Evolutionary conservation across 169 alveolate genomes (phyloP).

Genomic region (Sarcocystis neurona): DNA sequence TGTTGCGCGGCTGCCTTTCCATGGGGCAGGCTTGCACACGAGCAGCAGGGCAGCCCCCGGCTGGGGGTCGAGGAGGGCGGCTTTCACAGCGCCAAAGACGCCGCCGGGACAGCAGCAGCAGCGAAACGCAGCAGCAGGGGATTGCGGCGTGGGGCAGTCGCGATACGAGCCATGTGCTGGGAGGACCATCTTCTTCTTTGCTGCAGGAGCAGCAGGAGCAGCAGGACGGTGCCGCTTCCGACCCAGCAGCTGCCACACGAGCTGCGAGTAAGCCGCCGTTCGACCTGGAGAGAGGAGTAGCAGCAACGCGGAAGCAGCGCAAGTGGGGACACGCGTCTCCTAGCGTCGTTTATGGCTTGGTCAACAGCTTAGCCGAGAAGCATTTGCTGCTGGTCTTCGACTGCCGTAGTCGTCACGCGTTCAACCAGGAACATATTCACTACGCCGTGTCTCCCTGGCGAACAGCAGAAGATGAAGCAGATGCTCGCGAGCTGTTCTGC

Average conservation of each 20-base stretch:
- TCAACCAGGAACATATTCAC: background rate
- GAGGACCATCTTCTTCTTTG: background rate
- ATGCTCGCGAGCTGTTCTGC: background rate
- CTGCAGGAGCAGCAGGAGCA: background rate
- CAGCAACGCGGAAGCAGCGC: background rate
- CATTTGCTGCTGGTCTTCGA: conserved; percentile 1
- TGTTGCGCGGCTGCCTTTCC: no score
- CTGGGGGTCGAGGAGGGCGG: no score
- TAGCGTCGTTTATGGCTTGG: background rate
- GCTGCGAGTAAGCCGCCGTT: background rate
- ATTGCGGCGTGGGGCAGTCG: background rate
- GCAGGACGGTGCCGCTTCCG: background rate
- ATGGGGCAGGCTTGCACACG: no score
- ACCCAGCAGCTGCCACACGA: background rate
- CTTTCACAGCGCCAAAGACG: background rate
- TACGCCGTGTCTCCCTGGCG: conserved; percentile 26
- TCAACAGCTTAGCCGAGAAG: background rate
- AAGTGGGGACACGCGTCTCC: conserved; percentile 1
- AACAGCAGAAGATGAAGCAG: background rate
- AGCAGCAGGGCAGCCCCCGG: no score
- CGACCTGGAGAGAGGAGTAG: background rate
- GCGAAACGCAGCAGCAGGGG: background rate
- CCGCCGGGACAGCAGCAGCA: background rate
- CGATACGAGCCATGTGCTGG: background rate
- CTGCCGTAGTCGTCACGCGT: background rate